These are phyloP conservation scores for Xylaria sp. DNA, from an alignment of 2,329 filamentous ascomycete species.

Conservation along the genomic window DNA sequence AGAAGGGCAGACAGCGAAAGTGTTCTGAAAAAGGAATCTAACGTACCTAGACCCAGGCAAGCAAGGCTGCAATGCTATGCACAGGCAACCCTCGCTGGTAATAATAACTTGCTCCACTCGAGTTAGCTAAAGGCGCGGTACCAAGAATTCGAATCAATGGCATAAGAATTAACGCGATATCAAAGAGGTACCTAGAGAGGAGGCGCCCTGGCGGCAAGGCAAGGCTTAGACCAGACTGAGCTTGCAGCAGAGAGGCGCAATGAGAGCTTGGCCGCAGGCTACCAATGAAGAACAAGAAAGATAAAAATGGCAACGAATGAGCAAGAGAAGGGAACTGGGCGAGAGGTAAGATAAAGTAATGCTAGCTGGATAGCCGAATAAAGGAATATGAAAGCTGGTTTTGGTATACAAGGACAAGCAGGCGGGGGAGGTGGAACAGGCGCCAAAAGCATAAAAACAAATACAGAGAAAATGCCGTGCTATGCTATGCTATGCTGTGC, in stretches of 20 bases:
- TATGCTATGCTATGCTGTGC: not conserved
- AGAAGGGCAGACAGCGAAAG: constrained; percentile 7
- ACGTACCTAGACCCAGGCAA: constrained; percentile 24
- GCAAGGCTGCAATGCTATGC: constrained; percentile 32
- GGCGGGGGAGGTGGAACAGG: constrained; percentile 9
- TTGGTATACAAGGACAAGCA: constrained; percentile 5
- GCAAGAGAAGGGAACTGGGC: not conserved
- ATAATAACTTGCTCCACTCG: constrained; percentile 43
- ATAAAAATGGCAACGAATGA: not conserved
- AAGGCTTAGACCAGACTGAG: constrained; percentile 21
- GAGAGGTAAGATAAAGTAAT: constrained; percentile 7
- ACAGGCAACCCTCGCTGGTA: constrained; percentile 33
- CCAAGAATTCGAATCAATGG: constrained; percentile 17
- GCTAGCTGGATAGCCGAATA: constrained; percentile 8
- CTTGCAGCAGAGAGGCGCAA: constrained; percentile 15
- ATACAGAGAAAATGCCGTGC: not conserved
- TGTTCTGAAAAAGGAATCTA: constrained; percentile 1
- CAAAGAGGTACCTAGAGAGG: constrained; percentile 23
- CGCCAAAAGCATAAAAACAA: constrained; percentile 3
- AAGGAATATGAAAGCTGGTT: constrained; percentile 6
- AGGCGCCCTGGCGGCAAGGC: constrained; percentile 19
- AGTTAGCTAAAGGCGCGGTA: constrained; percentile 40
- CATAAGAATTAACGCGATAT: constrained; percentile 21
- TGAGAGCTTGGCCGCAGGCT: constrained; percentile 1
- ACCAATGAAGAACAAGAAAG: constrained; percentile 13